phyloP scores from a whole-genome alignment of 2,329 filamentous ascomycete species.

The Cladophialophora immunda region DNA sequence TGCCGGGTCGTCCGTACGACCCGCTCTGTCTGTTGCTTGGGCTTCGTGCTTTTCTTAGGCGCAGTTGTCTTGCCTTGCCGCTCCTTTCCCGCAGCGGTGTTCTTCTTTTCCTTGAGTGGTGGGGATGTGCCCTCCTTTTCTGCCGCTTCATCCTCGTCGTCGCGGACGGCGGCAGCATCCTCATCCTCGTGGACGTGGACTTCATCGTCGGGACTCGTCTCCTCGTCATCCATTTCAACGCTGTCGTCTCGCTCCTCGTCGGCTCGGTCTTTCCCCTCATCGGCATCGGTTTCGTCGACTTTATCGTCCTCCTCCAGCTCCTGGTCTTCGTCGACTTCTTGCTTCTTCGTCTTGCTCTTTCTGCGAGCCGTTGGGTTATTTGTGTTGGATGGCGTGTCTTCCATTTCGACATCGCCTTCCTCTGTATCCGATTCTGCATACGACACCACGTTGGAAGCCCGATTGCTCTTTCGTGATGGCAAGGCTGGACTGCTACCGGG shows the following conservation, averaged over 20 bases:
- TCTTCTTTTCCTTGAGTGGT: constrained; percentile 20
- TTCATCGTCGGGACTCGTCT: constrained; percentile 19
- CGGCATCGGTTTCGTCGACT: constrained; percentile 43
- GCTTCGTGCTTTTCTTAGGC: not conserved
- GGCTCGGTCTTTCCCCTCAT: constrained; percentile 40
- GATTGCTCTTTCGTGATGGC: constrained; percentile 50
- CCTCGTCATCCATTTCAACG: constrained; percentile 17
- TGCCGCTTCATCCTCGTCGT: constrained; percentile 6
- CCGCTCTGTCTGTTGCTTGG: constrained; percentile 17
- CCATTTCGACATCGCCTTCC: constrained; percentile 56
- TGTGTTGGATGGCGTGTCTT: constrained; percentile 41
- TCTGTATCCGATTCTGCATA: constrained; percentile 56
- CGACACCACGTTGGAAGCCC: constrained; percentile 46
- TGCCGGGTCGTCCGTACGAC: constrained; percentile 22
- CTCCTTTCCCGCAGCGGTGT: constrained; percentile 7
- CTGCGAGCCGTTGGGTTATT: constrained; percentile 34
- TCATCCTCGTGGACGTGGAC: constrained; percentile 29
- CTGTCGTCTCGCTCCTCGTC: constrained; percentile 36
- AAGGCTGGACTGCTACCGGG: constrained; percentile 44
- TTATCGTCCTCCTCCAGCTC: not conserved
- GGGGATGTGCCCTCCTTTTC: constrained; percentile 19
- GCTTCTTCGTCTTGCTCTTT: constrained; percentile 41
- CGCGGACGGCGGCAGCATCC: constrained; percentile 14
- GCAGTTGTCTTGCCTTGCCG: constrained; percentile 14
- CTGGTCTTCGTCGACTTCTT: not conserved